Base-by-base conservation (phyloP, 352 stramenopile species). In the Pythium scleroteichum region DNA sequence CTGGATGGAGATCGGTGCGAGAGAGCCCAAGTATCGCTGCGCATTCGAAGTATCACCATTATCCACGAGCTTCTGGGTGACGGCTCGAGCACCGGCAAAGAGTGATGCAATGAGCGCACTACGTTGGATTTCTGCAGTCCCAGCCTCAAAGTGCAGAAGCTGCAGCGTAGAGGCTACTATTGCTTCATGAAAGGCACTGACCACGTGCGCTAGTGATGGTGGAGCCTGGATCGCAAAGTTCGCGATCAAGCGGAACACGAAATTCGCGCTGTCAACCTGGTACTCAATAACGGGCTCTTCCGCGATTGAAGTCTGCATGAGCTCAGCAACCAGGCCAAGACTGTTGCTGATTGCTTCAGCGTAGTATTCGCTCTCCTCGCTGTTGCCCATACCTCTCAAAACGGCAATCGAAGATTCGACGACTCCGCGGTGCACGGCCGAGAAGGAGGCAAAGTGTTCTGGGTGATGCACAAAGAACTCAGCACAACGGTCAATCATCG, bases 21-120 rank as follows among this genome's bases (percentile, higher is more conserved):
- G 59, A 6, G 65, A 62, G 0, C 69, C 67, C 23, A 88, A 65
- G 60, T 88, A 92, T 0, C 71, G 61, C 8, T 78, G 75, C 20
- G 65, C 64, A 49, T 66, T 78, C 5, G n/a, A 24, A 14, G 24
- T 3, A 29, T 67, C 58, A 5, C 55, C 44, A 38, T 20, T 42
- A 16, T 71, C 64, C 9, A 67, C 39, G 1, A 71, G 57, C 17
- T 56, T 62, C 27, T 71, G 64, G 1, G 51, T 24, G 5, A 67
- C 48, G 5, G 1, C 10, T 0, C 49, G 62, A 10, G 35, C 29
- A 17, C 62, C 62, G 19, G 32, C 51, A 16, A 59, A 27, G 1
- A 59, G 23, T 7, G 51, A 35, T 46, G 39, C 46, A 12, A 69
- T 27, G 2, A 64, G 32, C 2, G 38, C 24, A 8, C 33, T 23